Evolutionary conservation across 1,284 basidiomycete species (phyloP), one percentile per base, ranked within the genome.

Genomic region (Gastroboletus turbinatus): DNA sequence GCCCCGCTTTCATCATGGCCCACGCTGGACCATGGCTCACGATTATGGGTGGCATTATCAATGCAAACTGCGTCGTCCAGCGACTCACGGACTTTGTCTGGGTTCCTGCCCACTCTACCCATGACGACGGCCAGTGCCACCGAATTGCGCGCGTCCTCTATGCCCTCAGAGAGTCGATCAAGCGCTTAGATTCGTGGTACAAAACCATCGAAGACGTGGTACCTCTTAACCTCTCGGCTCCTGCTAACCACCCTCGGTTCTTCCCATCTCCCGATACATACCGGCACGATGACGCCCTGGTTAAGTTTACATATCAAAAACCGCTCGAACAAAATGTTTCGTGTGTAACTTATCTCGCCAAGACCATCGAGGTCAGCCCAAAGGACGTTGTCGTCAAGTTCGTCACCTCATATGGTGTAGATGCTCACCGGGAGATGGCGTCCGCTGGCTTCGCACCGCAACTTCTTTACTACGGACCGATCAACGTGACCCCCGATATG

Each of bases 301-400:
- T 60, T 0, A 6, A 33, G 29, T 67, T 65, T 29, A 1, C 0
- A 14, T 67, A 65, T 40, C 17, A 38, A n/a, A 1, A 0, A 11
- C 52, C 56, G 0, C 56, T 67, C 4, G 45, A 65, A 44, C 1
- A 0, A 1, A 0, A 47, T 0, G 5, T 17, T 0, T 48, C 56
- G 0, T 67, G 61, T 2, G 33, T 53, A 1, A 54, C 51, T 0
- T 67, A 66, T 53, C 55, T 2, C 0, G 59, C 61, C 1, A 48
- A 35, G 33, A 64, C 53, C 4, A 0, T 50, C 0, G 47, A 25
- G 23, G 29, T 40, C 3, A 4, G 2, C 0, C 25, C 48, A 0
- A 35, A 19, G 29, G 36, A 64, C 9, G 35, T 66, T 4, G 49
- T 67, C 0, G 53, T 66, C 13, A 66, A 66, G 35, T 67, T 66